A percentile compares a stretch with the other conserved stretches of the same genome.
Conservation (phyloP, 148 eudicot genomes). For the Rhododendron simsii region DNA sequence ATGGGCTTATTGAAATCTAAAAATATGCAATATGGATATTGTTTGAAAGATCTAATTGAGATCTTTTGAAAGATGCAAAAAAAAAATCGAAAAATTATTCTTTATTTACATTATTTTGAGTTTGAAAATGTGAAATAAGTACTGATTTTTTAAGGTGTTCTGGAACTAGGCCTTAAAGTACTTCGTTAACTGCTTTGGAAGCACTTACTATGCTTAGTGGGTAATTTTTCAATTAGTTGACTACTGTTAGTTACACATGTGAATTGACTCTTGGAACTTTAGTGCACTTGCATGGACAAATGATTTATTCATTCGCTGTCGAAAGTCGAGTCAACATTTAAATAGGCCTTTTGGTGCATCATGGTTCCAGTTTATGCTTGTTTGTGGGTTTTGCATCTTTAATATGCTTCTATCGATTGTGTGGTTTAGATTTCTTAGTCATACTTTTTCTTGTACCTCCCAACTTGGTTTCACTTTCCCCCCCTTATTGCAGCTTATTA, state of each 20-base stretch:
- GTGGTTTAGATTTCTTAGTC: background rate
- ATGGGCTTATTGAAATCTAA: too few relatives aligned
- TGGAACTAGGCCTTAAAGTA: background rate
- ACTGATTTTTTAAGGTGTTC: too few relatives aligned
- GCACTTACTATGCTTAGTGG: background rate
- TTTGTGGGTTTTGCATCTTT: background rate
- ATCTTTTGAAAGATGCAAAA: too few relatives aligned
- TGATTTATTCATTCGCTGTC: background rate
- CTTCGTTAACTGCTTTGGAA: background rate
- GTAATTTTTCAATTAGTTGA: background rate
- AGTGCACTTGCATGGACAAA: background rate
- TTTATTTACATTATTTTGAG: too few relatives aligned
- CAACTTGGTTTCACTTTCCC: background rate
- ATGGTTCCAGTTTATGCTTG: background rate
- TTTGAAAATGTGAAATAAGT: too few relatives aligned
- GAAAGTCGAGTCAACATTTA: background rate
- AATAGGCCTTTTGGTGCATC: background rate
- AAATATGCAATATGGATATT: too few relatives aligned
- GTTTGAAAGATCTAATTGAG: too few relatives aligned
- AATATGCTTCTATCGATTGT: background rate
- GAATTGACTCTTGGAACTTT: background rate
- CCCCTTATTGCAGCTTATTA: slow-evolving; percentile 61
- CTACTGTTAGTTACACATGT: background rate
- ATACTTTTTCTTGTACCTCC: background rate
- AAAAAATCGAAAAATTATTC: too few relatives aligned